Evolutionary conservation across 2,329 filamentous ascomycete species (phyloP), one percentile per base, ranked within the genome.

Genomic region (Diaporthe citriasiana): DNA sequence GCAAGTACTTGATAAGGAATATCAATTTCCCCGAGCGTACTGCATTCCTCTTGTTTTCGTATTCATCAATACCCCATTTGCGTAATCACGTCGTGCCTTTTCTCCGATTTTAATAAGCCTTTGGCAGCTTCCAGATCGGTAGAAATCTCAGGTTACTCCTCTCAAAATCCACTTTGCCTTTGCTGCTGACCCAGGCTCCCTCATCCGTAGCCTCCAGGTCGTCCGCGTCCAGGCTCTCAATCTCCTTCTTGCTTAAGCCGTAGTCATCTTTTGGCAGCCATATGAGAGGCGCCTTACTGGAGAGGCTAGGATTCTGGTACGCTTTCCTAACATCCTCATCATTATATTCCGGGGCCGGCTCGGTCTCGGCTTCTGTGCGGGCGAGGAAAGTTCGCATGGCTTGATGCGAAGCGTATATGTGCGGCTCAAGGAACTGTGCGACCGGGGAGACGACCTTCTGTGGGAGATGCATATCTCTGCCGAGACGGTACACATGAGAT

Each of bases 271-370:
- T 60, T 10, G 74, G 74, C 17, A 75, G 33, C 74, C 74, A 75
- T 25, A 75, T 38, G n/a, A 75, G 15, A 8, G 72, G 74, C 22
- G 68, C 47, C n/a, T 60, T 71, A 17, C 72, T 71, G 30, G 42
- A 69, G 27, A 75, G 60, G 40, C 74, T 75, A n/a, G 74, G 74
- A 15, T 75, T 75, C 47, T 71, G 63, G 27, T 75, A 75, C 1
- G 74, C 74, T 9, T 69, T 60, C 40, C 35, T 57, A 6, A 75
- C 55, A 13, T 75, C 72, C 22, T 75, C 72, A 3, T 74, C 72
- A 17, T 19, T 70, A 35, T 75, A 75, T 17, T 59, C 55, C 17
- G 74, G 74, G 4, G 74, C 68, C 7, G 72, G 55, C 10, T 75
- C 74, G 25, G 68, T 74, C 47, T 70, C 74, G 17, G 72, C 74